Conservation (phyloP, 768 basidiomycete species). For the Lyophyllum semitale region DNA sequence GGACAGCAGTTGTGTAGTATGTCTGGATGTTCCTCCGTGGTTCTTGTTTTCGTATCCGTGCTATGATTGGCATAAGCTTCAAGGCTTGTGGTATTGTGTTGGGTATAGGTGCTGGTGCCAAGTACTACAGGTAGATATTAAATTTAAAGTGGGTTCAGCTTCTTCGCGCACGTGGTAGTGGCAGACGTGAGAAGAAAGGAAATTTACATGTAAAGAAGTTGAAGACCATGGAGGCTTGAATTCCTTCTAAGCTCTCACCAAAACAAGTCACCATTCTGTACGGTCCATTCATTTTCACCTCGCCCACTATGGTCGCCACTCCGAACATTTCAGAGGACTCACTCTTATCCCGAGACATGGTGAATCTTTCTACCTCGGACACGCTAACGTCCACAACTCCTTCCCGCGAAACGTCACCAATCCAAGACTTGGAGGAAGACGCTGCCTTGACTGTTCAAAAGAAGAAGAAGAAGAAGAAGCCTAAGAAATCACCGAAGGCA, state of each 20-base stretch:
- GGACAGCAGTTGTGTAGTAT: no score
- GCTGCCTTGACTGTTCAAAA: constrained; percentile 36
- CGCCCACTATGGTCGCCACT: constrained; percentile 1
- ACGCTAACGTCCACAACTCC: constrained; percentile 15
- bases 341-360: constrained; percentile 10
- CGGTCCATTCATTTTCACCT: not conserved
- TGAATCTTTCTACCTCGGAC: constrained; percentile 12
- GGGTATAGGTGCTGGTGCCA: no score
- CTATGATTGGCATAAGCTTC: no score
- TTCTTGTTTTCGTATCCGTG: no score
- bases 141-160: no score
- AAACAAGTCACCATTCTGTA: no score
- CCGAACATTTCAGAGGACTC: not conserved
- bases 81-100: no score
- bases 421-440: constrained; percentile 25
- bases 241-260: not conserved
- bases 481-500: constrained; percentile 54
- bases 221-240: no score
- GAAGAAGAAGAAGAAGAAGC: constrained; percentile 73
- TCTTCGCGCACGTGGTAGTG: not conserved
- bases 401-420: constrained; percentile 34
- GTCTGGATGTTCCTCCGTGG: no score
- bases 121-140: no score
- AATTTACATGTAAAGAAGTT: no score
- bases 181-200: constrained; percentile 12